These are phyloP conservation scores for Mariannaea sp. DNA, from an alignment of 2,329 filamentous ascomycete genomes.

Conservation along the genomic window DNA sequence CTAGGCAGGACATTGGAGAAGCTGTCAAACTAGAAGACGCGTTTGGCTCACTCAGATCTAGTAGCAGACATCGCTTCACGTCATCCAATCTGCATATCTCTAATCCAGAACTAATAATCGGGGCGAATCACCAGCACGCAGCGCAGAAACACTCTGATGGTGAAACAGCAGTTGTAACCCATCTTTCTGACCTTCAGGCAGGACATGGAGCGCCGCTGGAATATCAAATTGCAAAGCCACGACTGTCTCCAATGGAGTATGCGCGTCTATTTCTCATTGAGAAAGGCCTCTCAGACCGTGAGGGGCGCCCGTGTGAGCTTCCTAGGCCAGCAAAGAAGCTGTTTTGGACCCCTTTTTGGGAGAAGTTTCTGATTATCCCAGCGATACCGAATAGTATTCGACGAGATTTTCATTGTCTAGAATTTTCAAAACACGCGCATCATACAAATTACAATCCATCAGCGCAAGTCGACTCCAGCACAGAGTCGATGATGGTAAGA, in stretches of 20 bases:
- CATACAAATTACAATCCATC: not conserved
- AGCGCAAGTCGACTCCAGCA: constrained; percentile 23
- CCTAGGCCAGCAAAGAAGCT: constrained; percentile 38
- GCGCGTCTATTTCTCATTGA: constrained; percentile 43
- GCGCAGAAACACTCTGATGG: constrained; percentile 4
- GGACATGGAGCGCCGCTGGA: constrained; percentile 2
- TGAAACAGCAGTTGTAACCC: not conserved
- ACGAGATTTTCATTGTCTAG: constrained; percentile 14
- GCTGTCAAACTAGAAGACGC: constrained; percentile 6
- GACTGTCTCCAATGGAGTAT: constrained; percentile 50
- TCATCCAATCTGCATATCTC: constrained; percentile 35
- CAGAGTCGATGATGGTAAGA: constrained; percentile 29
- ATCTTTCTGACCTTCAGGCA: constrained; percentile 4
- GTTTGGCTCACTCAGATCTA: constrained; percentile 9
- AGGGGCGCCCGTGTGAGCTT: constrained; percentile 38
- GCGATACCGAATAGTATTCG: constrained; percentile 38
- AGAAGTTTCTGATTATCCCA: constrained; percentile 46
- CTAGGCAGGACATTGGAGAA: constrained; percentile 26
- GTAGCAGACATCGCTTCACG: constrained; percentile 17
- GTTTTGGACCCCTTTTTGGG: constrained; percentile 44
- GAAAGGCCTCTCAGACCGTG: constrained; percentile 36
- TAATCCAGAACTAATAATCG: constrained; percentile 26
- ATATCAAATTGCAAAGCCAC: constrained; percentile 33
- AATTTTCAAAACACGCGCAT: not conserved
- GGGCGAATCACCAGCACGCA: not conserved